Conservation (phyloP, 768 basidiomycete genomes). For the Rhodocollybia butyracea region DNA sequence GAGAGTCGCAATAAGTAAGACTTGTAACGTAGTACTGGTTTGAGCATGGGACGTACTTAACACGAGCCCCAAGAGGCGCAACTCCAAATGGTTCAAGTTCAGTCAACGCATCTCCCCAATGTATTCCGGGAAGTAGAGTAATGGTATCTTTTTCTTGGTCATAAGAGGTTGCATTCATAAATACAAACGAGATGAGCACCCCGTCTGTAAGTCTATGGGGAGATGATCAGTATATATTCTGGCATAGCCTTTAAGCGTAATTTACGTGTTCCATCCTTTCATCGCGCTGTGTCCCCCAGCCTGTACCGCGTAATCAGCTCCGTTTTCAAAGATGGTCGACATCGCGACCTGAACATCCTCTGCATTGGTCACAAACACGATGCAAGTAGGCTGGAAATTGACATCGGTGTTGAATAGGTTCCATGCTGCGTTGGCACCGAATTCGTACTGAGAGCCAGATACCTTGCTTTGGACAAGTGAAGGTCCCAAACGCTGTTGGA, state of each 20-base stretch:
- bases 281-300: slow-evolving; percentile 40
- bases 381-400: slow-evolving; percentile 16
- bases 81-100: slow-evolving; percentile 35
- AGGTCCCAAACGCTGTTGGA: slow-evolving; percentile 20
- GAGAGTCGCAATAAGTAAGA: not conserved
- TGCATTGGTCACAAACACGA: slow-evolving; percentile 28
- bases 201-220: slow-evolving; percentile 30
- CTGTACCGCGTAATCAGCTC: slow-evolving; percentile 38
- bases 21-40: not conserved
- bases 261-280: slow-evolving; percentile 43
- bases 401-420: slow-evolving; percentile 30
- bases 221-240: not conserved
- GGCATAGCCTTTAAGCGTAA: slow-evolving; percentile 3
- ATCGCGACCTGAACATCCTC: slow-evolving; percentile 35
- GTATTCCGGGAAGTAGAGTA: slow-evolving; percentile 39
- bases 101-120: slow-evolving; percentile 36
- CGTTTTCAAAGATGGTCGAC: slow-evolving; percentile 30
- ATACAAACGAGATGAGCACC: slow-evolving; percentile 33
- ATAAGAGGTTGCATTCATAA: slow-evolving; percentile 37
- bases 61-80: slow-evolving; percentile 35
- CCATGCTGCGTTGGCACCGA: slow-evolving; percentile 20
- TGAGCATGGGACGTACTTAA: not conserved
- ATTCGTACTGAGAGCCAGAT: slow-evolving; percentile 17
- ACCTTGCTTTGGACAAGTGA: slow-evolving; percentile 18
- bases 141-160: slow-evolving; percentile 32